Percentiles rank a stretch among this genome's conserved stretches.
These are phyloP conservation scores for Apiotrichum siamense DNA, from an alignment of 1,284 basidiomycete genomes.

Conservation along the genomic window DNA sequence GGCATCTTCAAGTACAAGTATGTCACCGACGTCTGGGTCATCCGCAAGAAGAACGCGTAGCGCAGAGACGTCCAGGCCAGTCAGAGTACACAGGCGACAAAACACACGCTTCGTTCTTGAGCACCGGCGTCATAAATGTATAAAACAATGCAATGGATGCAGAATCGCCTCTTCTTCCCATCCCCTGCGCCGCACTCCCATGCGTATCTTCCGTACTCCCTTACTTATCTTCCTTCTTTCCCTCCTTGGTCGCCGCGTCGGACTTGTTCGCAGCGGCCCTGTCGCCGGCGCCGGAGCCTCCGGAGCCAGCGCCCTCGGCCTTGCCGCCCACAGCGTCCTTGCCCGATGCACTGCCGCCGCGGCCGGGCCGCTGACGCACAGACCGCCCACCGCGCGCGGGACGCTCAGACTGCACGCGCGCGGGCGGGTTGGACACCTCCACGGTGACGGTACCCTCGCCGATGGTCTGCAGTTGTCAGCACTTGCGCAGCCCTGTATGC, in stretches of 20 bases:
- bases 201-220: no score
- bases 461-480: slow-evolving; percentile 35
- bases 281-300: slow-evolving; percentile 7
- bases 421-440: slow-evolving; percentile 44
- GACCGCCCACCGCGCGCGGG: slow-evolving; percentile 44
- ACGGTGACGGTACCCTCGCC: slow-evolving; percentile 47
- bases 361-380: slow-evolving; percentile 47
- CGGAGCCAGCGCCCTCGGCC: neutral
- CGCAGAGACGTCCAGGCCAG: no score
- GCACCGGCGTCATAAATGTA: no score
- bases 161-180: neutral
- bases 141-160: slow-evolving; percentile 12
- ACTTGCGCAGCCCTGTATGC: no score
- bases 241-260: slow-evolving; percentile 5
- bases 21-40: slow-evolving; percentile 33
- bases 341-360: slow-evolving; percentile 22
- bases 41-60: slow-evolving; percentile 23
- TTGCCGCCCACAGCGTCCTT: slow-evolving; percentile 13
- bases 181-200: neutral
- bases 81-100: no score
- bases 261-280: neutral
- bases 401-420: slow-evolving; percentile 18
- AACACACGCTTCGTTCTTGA: no score
- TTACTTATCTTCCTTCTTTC: slow-evolving; percentile 11
- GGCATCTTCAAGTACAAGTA: slow-evolving; percentile 36